A percentile compares a stretch with the other conserved stretches of the same genome.
phyloP scores from a whole-genome alignment of 371 early-diverging fungal genomes.

The Entomophthora muscae region DNA sequence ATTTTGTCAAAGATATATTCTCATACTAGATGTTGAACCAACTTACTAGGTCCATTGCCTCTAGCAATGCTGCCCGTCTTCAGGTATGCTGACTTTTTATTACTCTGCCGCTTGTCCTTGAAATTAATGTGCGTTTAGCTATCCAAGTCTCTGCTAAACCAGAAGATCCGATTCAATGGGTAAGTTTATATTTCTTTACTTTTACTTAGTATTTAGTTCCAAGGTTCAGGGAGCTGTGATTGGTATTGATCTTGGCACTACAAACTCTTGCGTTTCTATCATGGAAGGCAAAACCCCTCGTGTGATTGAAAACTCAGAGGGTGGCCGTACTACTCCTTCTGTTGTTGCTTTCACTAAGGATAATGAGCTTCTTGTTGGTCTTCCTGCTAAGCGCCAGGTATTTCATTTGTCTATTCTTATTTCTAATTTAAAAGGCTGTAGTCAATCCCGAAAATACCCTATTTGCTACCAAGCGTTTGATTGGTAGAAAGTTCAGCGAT shows the following conservation, averaged over 20 bases:
- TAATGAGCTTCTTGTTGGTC: conserved; percentile 86
- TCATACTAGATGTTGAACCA: no score
- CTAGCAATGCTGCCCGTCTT: no score
- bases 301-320: conserved; percentile 94
- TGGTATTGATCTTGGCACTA: conserved; percentile 99
- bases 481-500: conserved; percentile 88
- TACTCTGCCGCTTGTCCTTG: no score
- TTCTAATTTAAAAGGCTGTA: conserved; percentile 38
- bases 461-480: conserved; percentile 89
- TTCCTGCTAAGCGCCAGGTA: conserved; percentile 89
- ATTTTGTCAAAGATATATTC: no score
- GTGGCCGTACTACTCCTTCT: conserved; percentile 95
- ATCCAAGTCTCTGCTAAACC: background rate
- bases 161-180: conserved; percentile 1
- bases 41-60: no score
- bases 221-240: conserved; percentile 83
- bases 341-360: conserved; percentile 88
- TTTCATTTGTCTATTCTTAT: background rate
- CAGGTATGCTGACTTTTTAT: no score
- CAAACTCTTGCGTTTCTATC: conserved; percentile 96
- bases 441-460: conserved; percentile 90
- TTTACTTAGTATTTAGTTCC: conserved; percentile 19
- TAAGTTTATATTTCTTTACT: background rate
- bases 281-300: conserved; percentile 94
- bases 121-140: background rate